These are phyloP conservation scores for Wallemia mellicola DNA, from an alignment of 1,284 basidiomycete genomes.

Conservation along the genomic window DNA sequence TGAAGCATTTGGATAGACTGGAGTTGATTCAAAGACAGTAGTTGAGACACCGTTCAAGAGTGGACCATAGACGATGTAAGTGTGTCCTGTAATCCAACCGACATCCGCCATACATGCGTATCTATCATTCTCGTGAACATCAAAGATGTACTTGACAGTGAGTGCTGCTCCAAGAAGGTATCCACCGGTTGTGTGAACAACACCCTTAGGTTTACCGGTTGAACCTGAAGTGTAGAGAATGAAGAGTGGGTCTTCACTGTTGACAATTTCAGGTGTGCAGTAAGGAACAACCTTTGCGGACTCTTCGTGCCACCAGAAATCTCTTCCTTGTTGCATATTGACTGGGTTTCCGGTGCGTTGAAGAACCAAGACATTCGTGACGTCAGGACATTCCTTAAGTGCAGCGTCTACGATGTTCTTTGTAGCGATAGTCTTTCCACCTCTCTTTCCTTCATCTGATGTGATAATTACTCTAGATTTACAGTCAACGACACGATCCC, in stretches of 20 bases:
- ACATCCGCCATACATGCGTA: conserved; percentile 98
- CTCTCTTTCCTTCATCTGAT: conserved; percentile 75
- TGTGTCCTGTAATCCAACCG: conserved; percentile 97
- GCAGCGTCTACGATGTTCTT: conserved; percentile 51
- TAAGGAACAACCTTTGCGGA: conserved; percentile 53
- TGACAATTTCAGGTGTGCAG: conserved; percentile 63
- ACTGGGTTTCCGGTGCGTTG: conserved; percentile 61
- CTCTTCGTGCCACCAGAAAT: conserved; percentile 94
- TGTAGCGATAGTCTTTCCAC: conserved; percentile 63
- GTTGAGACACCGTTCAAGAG: conserved; percentile 71
- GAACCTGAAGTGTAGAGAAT: conserved; percentile 93
- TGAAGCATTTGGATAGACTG: conserved; percentile 79
- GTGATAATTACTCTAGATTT: conserved; percentile 72
- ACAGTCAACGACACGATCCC: conserved; percentile 79
- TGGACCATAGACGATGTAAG: conserved; percentile 91
- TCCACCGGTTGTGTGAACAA: conserved; percentile 80
- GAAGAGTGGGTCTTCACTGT: conserved; percentile 77
- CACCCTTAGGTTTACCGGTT: conserved; percentile 88
- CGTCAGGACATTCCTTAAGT: conserved; percentile 48
- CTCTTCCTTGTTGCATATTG: conserved; percentile 53
- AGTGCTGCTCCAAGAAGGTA: conserved; percentile 68
- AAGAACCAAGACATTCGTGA: conserved; percentile 75
- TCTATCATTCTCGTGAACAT: conserved; percentile 65
- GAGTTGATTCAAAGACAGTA: conserved; percentile 84
- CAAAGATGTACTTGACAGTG: conserved; percentile 90